A percentile compares a stretch with the other conserved stretches of the same genome.
Evolutionary conservation across 2,329 filamentous ascomycete genomes (phyloP).

Genomic region (Hypoxylon sp.): DNA sequence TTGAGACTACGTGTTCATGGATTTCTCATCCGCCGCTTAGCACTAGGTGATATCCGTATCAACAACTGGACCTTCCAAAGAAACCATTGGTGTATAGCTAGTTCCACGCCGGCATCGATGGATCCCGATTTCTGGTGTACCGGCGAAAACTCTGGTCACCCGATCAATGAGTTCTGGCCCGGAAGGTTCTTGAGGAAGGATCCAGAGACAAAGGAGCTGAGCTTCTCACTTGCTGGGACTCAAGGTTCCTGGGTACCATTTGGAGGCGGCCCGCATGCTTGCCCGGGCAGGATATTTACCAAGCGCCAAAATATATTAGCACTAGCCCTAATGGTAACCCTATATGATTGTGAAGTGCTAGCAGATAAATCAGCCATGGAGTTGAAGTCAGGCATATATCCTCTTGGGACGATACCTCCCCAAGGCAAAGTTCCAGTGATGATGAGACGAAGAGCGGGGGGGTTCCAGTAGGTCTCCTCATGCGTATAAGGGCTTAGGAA

Average conservation of each 20-base stretch:
- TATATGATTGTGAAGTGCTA: constrained; percentile 43
- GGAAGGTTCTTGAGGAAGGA: constrained; percentile 39
- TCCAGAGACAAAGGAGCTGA: not conserved
- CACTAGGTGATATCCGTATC: constrained; percentile 37
- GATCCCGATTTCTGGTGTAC: constrained; percentile 39
- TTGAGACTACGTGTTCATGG: constrained; percentile 45
- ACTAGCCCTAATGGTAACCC: constrained; percentile 29
- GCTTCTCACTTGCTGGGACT: constrained; percentile 42
- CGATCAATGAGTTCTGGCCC: constrained; percentile 41
- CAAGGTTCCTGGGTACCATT: constrained; percentile 46
- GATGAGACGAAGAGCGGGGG: too few species aligned
- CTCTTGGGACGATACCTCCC: too few species aligned
- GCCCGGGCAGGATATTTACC: constrained; percentile 45
- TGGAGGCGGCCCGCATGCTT: constrained; percentile 43
- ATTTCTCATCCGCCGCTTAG: constrained; percentile 43
- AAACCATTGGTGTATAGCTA: constrained; percentile 37
- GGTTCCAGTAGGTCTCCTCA: too few species aligned
- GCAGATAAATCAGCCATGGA: too few species aligned
- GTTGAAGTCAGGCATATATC: too few species aligned
- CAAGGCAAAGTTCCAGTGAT: too few species aligned
- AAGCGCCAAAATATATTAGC: constrained; percentile 45
- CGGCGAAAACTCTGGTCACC: constrained; percentile 36
- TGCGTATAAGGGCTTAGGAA: too few species aligned
- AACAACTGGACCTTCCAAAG: constrained; percentile 39
- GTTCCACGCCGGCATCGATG: constrained; percentile 45